Percentiles rank a stretch among this genome's conserved stretches.
These are phyloP conservation scores for Udeniomyces megalosporus DNA, from an alignment of 768 basidiomycete genomes.

Conservation along the genomic window DNA sequence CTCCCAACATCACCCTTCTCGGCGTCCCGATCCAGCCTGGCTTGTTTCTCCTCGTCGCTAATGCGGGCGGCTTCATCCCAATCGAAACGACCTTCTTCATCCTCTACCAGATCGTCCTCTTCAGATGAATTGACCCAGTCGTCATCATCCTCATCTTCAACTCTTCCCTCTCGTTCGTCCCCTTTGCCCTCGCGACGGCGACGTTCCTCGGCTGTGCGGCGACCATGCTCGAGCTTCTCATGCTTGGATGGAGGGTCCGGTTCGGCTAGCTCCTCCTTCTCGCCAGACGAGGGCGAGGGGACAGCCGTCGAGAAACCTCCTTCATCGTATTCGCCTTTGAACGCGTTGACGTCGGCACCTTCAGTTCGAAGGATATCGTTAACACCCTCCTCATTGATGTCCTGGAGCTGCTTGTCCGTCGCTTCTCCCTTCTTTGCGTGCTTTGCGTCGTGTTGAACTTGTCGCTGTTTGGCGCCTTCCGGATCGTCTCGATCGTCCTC, in stretches of 20 bases:
- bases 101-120: not conserved
- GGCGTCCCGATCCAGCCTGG: not conserved
- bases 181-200: no score
- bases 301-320: not conserved
- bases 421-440: not conserved
- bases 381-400: not conserved
- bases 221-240: not conserved
- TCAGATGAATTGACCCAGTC: not conserved
- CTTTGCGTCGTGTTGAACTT: no score
- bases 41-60: not conserved
- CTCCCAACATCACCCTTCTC: conserved; percentile 1
- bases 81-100: not conserved
- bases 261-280: not conserved
- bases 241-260: not conserved
- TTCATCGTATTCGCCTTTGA: not conserved
- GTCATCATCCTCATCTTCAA: not conserved
- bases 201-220: no score
- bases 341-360: not conserved
- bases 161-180: no score
- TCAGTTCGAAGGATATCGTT: conserved; percentile 3
- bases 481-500: not conserved
- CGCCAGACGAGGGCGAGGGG: not conserved
- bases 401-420: not conserved
- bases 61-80: not conserved
- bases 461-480: not conserved